Percentiles rank a stretch among this genome's conserved stretches.
Evolutionary conservation across 2,329 filamentous ascomycete genomes (phyloP).

Genomic region (Trichoderma atrobrunneum): DNA sequence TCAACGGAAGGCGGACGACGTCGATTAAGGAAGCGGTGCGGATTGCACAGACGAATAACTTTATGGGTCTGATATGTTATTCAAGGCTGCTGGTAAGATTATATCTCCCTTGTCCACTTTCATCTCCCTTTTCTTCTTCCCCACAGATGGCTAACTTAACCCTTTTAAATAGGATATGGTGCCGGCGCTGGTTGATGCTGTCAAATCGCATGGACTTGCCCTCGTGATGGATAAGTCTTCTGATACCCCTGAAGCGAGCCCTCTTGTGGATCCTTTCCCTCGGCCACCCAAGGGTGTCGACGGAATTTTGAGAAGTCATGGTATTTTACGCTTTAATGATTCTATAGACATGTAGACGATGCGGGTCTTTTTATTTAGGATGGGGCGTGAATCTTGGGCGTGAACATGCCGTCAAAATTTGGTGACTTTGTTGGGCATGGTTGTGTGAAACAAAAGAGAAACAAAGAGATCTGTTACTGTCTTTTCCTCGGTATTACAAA

Average conservation of each 20-base stretch:
- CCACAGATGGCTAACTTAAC: not conserved
- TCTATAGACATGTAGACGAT: constrained; percentile 66
- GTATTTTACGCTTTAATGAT: constrained; percentile 89
- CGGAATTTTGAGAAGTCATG: constrained; percentile 79
- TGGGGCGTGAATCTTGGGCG: not conserved
- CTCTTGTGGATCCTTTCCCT: constrained; percentile 50
- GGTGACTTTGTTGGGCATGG: not conserved
- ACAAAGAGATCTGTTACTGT: not conserved
- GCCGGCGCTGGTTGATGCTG: constrained; percentile 84
- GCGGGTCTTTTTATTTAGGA: not conserved
- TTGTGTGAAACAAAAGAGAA: not conserved
- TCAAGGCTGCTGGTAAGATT: constrained; percentile 73
- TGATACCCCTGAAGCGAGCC: constrained; percentile 43
- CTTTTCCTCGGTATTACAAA: not conserved
- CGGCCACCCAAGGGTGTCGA: constrained; percentile 78
- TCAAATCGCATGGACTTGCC: constrained; percentile 91
- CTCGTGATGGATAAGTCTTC: constrained; percentile 84
- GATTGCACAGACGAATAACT: constrained; percentile 92
- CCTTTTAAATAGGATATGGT: constrained; percentile 70
- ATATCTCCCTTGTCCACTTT: too few relatives aligned
- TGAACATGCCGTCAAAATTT: not conserved
- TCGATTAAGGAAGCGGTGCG: constrained; percentile 94
- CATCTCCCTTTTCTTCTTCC: too few relatives aligned
- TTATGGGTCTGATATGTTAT: constrained; percentile 94
- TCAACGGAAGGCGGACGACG: constrained; percentile 69